A percentile compares a stretch with the other conserved stretches of the same genome.
phyloP scores from a whole-genome alignment of 352 stramenopile species.

The Plasmopara muralis region DNA sequence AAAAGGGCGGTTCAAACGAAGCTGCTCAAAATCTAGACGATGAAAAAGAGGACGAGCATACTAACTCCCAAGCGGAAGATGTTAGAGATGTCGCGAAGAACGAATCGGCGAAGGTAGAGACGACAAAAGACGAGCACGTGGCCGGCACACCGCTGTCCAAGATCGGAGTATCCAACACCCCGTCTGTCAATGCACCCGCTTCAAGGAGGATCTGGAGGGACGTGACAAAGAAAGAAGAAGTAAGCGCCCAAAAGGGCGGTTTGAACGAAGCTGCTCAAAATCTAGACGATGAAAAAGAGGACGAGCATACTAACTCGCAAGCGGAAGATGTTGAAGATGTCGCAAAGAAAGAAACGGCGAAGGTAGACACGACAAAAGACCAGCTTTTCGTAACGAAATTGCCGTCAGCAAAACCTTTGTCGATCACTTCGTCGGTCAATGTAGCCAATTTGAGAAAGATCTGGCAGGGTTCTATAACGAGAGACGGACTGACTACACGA shows the following conservation, averaged over 20 bases:
- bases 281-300: not conserved
- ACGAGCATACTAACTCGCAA: not conserved
- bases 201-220: not conserved
- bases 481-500: not conserved
- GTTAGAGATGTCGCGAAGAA: not conserved
- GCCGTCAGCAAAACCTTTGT: not conserved
- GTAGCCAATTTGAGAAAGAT: not conserved
- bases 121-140: not conserved
- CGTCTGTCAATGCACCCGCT: not conserved
- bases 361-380: not conserved
- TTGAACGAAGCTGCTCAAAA: not conserved
- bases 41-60: not conserved
- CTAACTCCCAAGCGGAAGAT: not conserved
- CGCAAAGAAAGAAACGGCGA: not conserved
- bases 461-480: not conserved
- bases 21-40: not conserved
- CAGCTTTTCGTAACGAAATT: not conserved
- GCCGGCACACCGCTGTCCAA: not conserved
- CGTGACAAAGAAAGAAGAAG: not conserved
- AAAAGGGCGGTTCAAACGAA: not conserved
- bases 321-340: not conserved
- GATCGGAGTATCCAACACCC: not conserved
- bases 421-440: not conserved
- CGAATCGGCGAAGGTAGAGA: not conserved
- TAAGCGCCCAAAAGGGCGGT: not conserved